Conservation (phyloP, 805 yeast species). For the Suhomyces canberraensis region DNA sequence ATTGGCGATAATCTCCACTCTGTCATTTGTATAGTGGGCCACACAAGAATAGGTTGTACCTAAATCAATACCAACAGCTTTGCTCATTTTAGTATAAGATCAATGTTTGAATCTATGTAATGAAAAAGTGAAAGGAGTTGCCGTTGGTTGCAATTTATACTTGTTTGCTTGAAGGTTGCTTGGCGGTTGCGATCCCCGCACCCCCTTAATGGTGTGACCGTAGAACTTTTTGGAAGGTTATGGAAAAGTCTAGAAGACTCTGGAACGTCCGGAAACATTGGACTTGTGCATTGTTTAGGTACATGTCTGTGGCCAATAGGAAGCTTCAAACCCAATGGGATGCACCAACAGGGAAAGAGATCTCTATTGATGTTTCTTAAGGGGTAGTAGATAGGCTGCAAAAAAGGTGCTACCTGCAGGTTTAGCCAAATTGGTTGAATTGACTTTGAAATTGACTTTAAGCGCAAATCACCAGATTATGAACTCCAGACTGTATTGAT, state of each 20-base stretch:
- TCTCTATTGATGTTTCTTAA: no score
- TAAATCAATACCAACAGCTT: constrained; percentile 84
- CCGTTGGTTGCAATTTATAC: constrained; percentile 7
- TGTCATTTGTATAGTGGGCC: constrained; percentile 64
- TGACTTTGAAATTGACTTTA: no score
- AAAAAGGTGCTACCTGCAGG: no score
- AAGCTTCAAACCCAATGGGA: no score
- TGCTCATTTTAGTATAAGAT: constrained; percentile 12
- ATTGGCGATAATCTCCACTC: constrained; percentile 93
- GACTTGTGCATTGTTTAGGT: no score
- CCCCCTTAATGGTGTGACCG: constrained; percentile 4
- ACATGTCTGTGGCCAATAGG: no score
- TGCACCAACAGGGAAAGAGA: no score
- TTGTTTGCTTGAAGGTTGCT: background rate
- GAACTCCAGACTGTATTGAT: no score
- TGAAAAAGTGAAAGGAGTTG: background rate
- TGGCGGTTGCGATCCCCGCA: constrained; percentile 6
- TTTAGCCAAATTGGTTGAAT: no score
- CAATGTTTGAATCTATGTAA: background rate
- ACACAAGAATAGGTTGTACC: constrained; percentile 99
- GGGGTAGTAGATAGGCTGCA: no score
- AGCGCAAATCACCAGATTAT: no score
- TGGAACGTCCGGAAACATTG: background rate
- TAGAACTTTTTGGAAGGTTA: constrained; percentile 1
- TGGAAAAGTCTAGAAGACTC: constrained; percentile 3